Conservation (phyloP, 345 rosid species). For the Eucalyptus viminalis region DNA sequence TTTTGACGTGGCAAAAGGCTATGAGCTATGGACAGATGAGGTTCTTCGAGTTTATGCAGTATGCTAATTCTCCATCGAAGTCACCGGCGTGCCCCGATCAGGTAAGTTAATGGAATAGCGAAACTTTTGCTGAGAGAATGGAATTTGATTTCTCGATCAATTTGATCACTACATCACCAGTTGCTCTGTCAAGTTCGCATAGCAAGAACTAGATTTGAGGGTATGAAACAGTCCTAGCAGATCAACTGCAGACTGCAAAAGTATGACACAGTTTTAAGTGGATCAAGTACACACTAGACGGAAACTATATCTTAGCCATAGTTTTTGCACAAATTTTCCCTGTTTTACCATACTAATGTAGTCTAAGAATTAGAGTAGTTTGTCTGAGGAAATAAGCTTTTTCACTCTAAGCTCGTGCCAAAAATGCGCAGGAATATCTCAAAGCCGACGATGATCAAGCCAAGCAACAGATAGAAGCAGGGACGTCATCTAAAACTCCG, state of each 20-base stretch:
- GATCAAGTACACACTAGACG: not conserved
- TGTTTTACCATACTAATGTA: not conserved
- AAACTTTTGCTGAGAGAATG: not conserved
- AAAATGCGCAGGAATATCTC: not conserved
- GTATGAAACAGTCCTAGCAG: not conserved
- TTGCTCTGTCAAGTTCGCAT: not conserved
- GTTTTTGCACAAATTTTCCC: not conserved
- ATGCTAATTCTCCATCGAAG: conserved; percentile 41
- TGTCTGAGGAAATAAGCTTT: not conserved
- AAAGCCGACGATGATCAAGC: not conserved
- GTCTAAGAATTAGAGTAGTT: not conserved
- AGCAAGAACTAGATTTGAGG: not conserved
- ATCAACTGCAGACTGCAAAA: not conserved
- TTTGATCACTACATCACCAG: not conserved
- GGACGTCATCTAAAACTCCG: not conserved
- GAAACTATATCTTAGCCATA: not conserved
- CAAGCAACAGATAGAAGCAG: not conserved
- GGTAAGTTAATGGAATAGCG: conserved; percentile 12
- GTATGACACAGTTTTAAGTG: not conserved
- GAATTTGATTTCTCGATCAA: not conserved
- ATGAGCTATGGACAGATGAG: conserved; percentile 42
- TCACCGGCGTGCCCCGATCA: conserved; percentile 14
- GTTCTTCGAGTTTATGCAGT: conserved; percentile 34
- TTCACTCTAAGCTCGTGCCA: not conserved
- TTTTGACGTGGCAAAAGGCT: conserved; percentile 46